Percentiles rank a stretch among this genome's conserved stretches.
Conservation (phyloP, 208 protist species). For the Crithidia mellificae region DNA sequence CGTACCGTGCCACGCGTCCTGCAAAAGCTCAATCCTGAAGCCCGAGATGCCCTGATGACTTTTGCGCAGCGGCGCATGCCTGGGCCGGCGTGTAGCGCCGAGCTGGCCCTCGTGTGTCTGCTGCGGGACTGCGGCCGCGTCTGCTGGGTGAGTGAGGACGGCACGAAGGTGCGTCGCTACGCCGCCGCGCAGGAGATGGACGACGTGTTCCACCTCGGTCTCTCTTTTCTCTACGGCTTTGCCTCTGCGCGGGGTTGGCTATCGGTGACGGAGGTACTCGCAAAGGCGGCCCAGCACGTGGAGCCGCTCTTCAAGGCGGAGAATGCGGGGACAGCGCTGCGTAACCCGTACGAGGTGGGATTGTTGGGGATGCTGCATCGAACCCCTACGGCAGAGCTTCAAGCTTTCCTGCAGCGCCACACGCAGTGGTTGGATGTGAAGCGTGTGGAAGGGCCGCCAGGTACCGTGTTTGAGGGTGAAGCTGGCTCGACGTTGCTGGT, state of each 20-base stretch:
- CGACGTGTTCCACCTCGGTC: constrained; percentile 49
- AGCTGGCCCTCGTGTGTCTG: constrained; percentile 23
- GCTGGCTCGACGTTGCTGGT: constrained; percentile 3
- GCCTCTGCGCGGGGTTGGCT: constrained; percentile 23
- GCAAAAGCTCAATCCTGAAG: constrained; percentile 20
- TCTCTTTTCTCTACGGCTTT: constrained; percentile 41
- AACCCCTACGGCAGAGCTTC: not conserved
- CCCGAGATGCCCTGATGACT: constrained; percentile 16
- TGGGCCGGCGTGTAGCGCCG: not conserved
- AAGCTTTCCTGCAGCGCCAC: constrained; percentile 18
- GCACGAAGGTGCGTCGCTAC: constrained; percentile 48
- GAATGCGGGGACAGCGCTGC: not conserved
- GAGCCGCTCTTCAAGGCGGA: constrained; percentile 5
- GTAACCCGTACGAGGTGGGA: constrained; percentile 15
- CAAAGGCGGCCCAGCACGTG: constrained; percentile 17
- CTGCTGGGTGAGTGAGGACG: constrained; percentile 59
- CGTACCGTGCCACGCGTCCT: constrained; percentile 50
- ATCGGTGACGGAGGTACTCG: constrained; percentile 32
- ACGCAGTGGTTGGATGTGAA: constrained; percentile 26
- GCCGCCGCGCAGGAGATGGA: constrained; percentile 53
- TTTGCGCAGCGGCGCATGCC: constrained; percentile 24
- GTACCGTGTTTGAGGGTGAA: not conserved
- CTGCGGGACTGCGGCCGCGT: constrained; percentile 44
- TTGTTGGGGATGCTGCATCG: constrained; percentile 28
- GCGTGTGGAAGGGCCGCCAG: not conserved